phyloP scores from a whole-genome alignment of 805 yeast species.

The Phaffomyces opuntiae region DNA sequence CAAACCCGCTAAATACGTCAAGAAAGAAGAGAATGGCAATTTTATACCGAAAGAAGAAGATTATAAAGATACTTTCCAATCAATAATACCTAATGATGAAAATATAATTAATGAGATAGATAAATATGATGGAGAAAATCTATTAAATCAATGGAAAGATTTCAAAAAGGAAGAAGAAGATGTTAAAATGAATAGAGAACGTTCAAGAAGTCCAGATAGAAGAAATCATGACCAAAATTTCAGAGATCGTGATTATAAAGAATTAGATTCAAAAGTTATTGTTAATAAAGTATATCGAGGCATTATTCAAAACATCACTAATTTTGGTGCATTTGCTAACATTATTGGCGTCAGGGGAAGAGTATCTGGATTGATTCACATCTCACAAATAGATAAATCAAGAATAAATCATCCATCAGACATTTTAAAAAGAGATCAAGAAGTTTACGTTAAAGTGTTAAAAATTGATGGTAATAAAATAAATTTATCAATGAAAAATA shows the following conservation, averaged over 20 bases:
- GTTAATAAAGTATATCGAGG: constrained; percentile 54
- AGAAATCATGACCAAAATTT: constrained; percentile 6
- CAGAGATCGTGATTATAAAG: constrained; percentile 9
- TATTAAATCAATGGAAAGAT: constrained; percentile 16
- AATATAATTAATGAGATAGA: constrained; percentile 15
- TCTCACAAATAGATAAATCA: constrained; percentile 54
- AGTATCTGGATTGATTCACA: constrained; percentile 65
- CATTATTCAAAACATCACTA: constrained; percentile 46
- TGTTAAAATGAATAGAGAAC: constrained; percentile 7
- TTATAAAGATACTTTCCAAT: constrained; percentile 2
- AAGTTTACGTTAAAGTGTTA: constrained; percentile 56
- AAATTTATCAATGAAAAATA: constrained; percentile 59
- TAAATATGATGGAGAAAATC: constrained; percentile 9
- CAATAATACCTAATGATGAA: constrained; percentile 16
- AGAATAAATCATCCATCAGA: constrained; percentile 56
- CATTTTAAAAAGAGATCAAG: constrained; percentile 46
- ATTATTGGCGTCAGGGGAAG: constrained; percentile 32
- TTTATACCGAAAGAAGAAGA: constrained; percentile 13
- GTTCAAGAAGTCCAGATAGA: constrained; percentile 7
- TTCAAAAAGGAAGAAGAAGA: constrained; percentile 17
- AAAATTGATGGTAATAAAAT: constrained; percentile 42
- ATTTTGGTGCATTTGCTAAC: constrained; percentile 75
- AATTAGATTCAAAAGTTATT: constrained; percentile 25
- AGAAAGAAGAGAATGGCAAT: constrained; percentile 4
- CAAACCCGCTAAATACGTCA: neutral